A percentile compares a stretch with the other conserved stretches of the same genome.
Conservation (phyloP, 2,329 filamentous ascomycete species). For the Paraphoma chrysanthemicola region DNA sequence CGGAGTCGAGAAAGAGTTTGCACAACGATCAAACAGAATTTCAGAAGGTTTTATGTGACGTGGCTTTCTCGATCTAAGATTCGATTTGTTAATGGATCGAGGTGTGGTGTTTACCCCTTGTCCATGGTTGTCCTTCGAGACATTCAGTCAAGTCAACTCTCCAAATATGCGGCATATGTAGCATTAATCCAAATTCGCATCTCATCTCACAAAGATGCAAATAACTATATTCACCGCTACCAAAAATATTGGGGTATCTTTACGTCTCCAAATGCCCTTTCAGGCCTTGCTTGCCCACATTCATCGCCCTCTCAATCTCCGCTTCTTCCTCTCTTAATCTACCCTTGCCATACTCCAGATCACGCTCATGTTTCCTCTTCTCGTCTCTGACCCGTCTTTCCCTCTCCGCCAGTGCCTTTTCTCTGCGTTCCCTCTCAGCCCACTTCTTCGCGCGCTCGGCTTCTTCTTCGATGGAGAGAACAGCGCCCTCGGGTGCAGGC, state of each 20-base stretch:
- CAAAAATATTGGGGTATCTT: constrained; percentile 5
- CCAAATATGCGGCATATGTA: no score
- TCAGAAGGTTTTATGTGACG: no score
- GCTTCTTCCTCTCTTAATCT: constrained; percentile 70
- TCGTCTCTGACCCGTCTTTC: constrained; percentile 69
- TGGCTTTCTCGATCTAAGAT: no score
- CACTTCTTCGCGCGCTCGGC: constrained; percentile 54
- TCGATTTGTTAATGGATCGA: no score
- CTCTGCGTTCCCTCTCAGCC: constrained; percentile 56
- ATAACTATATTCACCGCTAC: neutral
- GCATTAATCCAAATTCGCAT: no score
- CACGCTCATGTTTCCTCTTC: constrained; percentile 65
- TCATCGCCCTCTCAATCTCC: constrained; percentile 73
- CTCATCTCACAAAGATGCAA: neutral
- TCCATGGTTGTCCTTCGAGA: no score
- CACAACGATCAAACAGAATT: no score
- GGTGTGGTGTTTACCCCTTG: no score
- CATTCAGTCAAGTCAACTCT: no score
- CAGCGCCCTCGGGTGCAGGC: constrained; percentile 59
- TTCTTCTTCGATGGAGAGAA: constrained; percentile 57
- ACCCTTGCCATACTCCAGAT: constrained; percentile 67
- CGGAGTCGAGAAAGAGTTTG: no score
- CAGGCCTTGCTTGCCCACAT: constrained; percentile 70
- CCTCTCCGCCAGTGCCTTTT: constrained; percentile 71
- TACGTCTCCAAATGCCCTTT: constrained; percentile 62